Base-by-base conservation (phyloP, 768 basidiomycete species). In the Mycena leptocephala region DNA sequence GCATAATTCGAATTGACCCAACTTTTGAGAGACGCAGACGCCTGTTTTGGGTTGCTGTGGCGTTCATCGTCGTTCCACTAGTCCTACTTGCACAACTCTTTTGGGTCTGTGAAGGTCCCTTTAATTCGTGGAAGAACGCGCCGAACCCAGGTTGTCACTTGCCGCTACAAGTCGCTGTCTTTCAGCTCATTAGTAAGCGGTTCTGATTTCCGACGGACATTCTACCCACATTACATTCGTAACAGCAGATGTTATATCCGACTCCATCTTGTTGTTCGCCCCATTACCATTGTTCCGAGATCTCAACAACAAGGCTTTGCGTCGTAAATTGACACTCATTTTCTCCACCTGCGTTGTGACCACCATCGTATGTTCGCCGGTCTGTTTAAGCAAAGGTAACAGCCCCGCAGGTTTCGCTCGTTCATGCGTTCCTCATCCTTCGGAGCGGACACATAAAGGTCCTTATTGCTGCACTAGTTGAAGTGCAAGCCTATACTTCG, bases 311-410 rank as follows among this genome's bases (percentile, higher is more conserved):
- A 82, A 79, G 20, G 78, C 76, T 30, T 79, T 90, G 1, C 87
- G 88, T 6, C 80, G 84, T 2, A 86, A 86, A 22, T 83, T 90
- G 48, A 84, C 88, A 74, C 79, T 90, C 67, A 89, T 91, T 61
- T 91, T 92, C 80, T 91, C 91, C 11, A 86, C 91, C 13, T 90
- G 90, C 65, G 86, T 91, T 72, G 81, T 88, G 62, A 91, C 89
- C 7, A 91, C 87, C 9, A 78, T 88, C 46, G 86, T 86, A 62
- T 80, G 82, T 30, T 53, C 67, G 20, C 26, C 9, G 20, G 37
- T 22, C 16, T 28, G 6, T 37, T 30, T 24, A 14, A 51, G 22
- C 8, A 7, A 26, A 30, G 9, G 6, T 33, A n/a, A 37, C 20
- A 6, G 14, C 30, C 32, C 14, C 1, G 14, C 30, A 79, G 78